Base-by-base conservation (phyloP, 305 asterid species). In the Solanum aculeatissimum region DNA sequence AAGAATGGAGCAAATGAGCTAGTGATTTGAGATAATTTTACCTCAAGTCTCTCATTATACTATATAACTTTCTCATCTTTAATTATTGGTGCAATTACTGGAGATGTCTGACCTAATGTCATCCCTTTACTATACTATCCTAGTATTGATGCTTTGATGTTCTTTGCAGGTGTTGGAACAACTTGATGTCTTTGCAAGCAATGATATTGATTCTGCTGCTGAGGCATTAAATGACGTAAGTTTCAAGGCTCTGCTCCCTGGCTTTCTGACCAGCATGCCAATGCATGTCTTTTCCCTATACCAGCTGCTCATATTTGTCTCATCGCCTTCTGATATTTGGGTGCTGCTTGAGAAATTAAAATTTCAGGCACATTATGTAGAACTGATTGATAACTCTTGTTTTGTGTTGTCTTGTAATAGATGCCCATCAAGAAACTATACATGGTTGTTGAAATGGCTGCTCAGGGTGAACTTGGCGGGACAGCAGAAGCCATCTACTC, bases 371-470 rank as follows among this genome's bases (percentile, higher is more conserved):
- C 42, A 53, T 27, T 32, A 51, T 9, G 13, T 18, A 16, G 66
- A 42, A 18, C 6, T 77, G 66, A 23, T 35, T 27, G 40, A 2
- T 85, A 40, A 58, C 86, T 45, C 55, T 65, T n/a, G 25, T 55
- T 68, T 45, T 55, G 19, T 83, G 54, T 79, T 80, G 74, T 85
- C 68, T 70, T 87, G 25, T 83, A 83, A 9, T 87, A 97, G 98
- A 89, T 95, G 93, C 99, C 99, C 80, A 89, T 97, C 87, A 97
- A 95, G 91, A 97, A 92, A 91, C 91, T 93, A 6, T 97, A 93
- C 86, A 91, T 94, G 96, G 97, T 95, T 21, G 89, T 97, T 38
- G 98, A 97, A 87, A 97, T 97, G 98, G 98, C 99, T 21, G 98
- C 98, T 79, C 98, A 95, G 85, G 99, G 98, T 29, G 98, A 94